Base-by-base conservation (phyloP, 805 yeast species). In the Kodamaea sagamina region DNA sequence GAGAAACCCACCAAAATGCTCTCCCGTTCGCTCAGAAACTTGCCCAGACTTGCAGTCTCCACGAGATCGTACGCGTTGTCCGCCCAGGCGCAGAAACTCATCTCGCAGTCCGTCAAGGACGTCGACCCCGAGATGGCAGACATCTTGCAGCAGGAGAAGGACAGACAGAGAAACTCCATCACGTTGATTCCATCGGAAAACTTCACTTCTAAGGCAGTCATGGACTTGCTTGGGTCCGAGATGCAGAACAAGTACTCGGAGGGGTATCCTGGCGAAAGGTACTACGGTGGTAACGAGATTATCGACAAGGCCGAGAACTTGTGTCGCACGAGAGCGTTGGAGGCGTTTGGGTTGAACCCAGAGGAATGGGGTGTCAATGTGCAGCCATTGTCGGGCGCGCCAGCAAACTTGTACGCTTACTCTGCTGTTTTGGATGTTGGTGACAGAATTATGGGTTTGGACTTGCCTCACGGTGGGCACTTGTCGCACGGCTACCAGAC, bases 221-320 rank as follows among this genome's bases (percentile, higher is more conserved):
- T 92, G 74, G 98, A 93, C 61, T 88, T 95, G 25, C 82, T 92
- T 59, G 99, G 99, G 54, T 85, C 98, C 40, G 96, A 95, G 65
- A 89, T 93, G 97, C 87, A 87, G 67, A 93, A 93, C 82, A 93
- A 93, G 77, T 93, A 93, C 75, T 89, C 97, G 29, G 99, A 93
- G 74, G 99, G 99, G 50, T 92, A 93, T 74, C 99, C 99, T 47
- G 98, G 98, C 54, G 97, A 95, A 51, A 84, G 99, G 70, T 93
- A 93, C 77, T 93, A 93, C 67, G 99, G 99, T 68, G 98, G 98
- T 66, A 93, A 93, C 69, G 95, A 93, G 77, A 84, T 85, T 71
- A 93, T 93, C 53, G 99, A 93, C 74, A 82, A 86, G 68, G 89
- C 90, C 64, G 99, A 93, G 74, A 67, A 79, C 24, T 73, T 93